A percentile compares a stretch with the other conserved stretches of the same genome.
phyloP scores from a whole-genome alignment of 192 early-diverging fungal genomes.

The Gonapodya prolifera region DNA sequence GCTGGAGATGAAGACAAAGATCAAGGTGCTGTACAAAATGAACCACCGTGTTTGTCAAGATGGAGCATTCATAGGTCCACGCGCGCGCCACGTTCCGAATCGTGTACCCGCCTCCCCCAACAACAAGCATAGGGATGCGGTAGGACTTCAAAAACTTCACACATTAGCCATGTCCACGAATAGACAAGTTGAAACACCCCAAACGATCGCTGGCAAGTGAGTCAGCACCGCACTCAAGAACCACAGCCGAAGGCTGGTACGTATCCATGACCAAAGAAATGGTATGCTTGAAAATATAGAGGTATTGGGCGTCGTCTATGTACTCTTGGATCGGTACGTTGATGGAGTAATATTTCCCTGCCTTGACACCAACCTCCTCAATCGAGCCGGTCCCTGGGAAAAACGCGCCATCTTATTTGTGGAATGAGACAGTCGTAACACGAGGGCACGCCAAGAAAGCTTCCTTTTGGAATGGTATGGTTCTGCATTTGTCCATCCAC shows the following conservation, averaged over 20 bases:
- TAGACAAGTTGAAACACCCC: slow-evolving; percentile 88
- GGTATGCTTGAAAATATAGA: slow-evolving; percentile 78
- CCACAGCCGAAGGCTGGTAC: slow-evolving; percentile 81
- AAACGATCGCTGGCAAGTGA: slow-evolving; percentile 84
- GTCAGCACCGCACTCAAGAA: slow-evolving; percentile 93
- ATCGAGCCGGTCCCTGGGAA: slow-evolving; percentile 90
- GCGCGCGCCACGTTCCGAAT: slow-evolving; percentile 89
- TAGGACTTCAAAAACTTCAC: slow-evolving; percentile 84
- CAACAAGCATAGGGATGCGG: slow-evolving; percentile 79
- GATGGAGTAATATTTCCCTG: slow-evolving; percentile 84
- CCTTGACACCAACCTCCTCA: slow-evolving; percentile 74
- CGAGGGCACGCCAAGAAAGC: slow-evolving; percentile 86
- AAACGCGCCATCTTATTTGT: slow-evolving; percentile 86
- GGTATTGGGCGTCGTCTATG: slow-evolving; percentile 86
- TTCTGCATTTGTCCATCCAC: not conserved
- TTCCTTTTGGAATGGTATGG: slow-evolving; percentile 31
- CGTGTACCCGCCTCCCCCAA: slow-evolving; percentile 98
- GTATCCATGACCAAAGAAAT: slow-evolving; percentile 77
- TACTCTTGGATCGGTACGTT: slow-evolving; percentile 91
- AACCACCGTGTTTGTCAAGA: slow-evolving; percentile 49
- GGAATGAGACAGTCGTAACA: slow-evolving; percentile 93
- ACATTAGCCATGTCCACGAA: slow-evolving; percentile 88
- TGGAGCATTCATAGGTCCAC: slow-evolving; percentile 90
- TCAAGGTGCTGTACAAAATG: too few relatives aligned
- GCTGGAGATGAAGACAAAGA: too few relatives aligned